phyloP scores from a whole-genome alignment of 2,329 filamentous ascomycete species.

The Ceratocystis ficicola region DNA sequence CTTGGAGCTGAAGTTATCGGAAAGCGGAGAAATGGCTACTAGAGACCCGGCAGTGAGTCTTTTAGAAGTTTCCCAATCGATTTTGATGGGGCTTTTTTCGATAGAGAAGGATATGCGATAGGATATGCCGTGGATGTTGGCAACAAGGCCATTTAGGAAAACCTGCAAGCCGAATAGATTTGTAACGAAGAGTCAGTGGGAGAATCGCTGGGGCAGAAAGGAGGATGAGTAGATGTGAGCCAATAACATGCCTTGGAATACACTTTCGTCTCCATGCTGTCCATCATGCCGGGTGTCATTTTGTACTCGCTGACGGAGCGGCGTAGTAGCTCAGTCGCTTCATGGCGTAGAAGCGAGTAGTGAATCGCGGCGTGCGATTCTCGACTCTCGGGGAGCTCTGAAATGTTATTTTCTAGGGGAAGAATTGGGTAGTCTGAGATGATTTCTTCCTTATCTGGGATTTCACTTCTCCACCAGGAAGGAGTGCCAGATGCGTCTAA shows the following conservation, averaged over 20 bases:
- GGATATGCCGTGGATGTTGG: conserved; percentile 50
- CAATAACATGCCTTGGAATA: conserved; percentile 55
- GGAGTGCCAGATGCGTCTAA: neutral
- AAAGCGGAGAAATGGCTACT: conserved; percentile 39
- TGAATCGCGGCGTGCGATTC: conserved; percentile 59
- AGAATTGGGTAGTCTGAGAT: conserved; percentile 28
- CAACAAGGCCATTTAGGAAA: conserved; percentile 51
- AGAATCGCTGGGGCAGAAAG: neutral
- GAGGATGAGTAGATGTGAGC: neutral
- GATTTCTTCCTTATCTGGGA: conserved; percentile 45
- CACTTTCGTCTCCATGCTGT: conserved; percentile 46
- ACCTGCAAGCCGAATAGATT: conserved; percentile 37
- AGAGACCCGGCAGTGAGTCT: conserved; percentile 42
- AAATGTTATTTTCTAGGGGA: conserved; percentile 42
- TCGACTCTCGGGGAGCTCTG: conserved; percentile 46
- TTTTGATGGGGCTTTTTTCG: conserved; percentile 48
- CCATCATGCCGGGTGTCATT: conserved; percentile 41
- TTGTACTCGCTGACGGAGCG: conserved; percentile 49
- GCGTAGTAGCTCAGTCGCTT: conserved; percentile 57
- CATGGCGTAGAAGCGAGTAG: conserved; percentile 64
- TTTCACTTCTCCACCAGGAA: conserved; percentile 33
- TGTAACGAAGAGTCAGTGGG: neutral
- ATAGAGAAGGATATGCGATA: conserved; percentile 60
- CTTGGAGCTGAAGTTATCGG: conserved; percentile 50
- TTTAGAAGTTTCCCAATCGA: conserved; percentile 49